Evolutionary conservation across 1,284 basidiomycete genomes (phyloP), one percentile per base, ranked within the genome.

Genomic region (Fomitopsis pinicola): DNA sequence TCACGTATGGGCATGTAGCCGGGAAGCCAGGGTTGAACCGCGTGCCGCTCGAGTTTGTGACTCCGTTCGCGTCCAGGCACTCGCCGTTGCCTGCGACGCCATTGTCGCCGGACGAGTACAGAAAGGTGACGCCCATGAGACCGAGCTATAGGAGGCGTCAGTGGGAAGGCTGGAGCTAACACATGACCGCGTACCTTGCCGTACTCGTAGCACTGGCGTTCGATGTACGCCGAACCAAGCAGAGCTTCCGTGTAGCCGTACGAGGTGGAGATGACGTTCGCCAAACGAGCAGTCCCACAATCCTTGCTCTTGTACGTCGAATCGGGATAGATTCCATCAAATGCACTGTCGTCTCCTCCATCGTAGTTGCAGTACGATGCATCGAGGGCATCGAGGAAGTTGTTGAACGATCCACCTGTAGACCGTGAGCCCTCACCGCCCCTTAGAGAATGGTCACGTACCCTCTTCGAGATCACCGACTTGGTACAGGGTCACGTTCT

Each of bases 161-260:
- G 19, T 48, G 28, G 26, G n/a, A 2, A 15, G 33, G 17, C 17
- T 22, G 35, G 1, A 48, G n/a, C 2, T 28, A 17, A n/a, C 30
- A 44, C 14, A 10, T 5, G 26, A 17, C 22, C 1, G 22, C 52
- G 19, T 48, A 63, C 64, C 59, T 66, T 76, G 54, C 69, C 85
- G 65, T 87, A 87, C 64, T 87, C 85, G n/a, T 69, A 68, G 64
- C 85, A 87, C 67, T 86, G 85, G 38, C 83, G 72, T 50, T 73
- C 69, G 15, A 81, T 77, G 68, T 81, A 85, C 19, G 69, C 68
- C 2, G 73, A 61, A 0, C 80, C 78, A 14, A 82, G 71, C 38
- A 77, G 75, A 1, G 75, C 75, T 68, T 85, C 83, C 54, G 80
- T 75, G 62, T 76, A 78, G 45, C 72, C 73, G 65, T 84, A 86